Conservation (phyloP, 768 basidiomycete species). For the Collybiopsis confluens region DNA sequence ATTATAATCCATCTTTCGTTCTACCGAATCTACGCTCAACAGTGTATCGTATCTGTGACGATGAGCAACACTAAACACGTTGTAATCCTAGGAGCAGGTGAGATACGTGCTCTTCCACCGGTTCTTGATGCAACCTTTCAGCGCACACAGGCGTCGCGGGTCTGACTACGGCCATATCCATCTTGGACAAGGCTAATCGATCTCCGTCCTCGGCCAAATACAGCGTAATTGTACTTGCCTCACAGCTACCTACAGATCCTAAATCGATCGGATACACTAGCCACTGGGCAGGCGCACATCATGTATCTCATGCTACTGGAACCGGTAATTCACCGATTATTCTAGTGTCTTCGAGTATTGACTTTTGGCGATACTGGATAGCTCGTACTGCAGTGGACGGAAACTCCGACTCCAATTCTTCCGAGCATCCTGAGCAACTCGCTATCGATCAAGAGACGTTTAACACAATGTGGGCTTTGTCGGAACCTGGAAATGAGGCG, state of each 20-base stretch:
- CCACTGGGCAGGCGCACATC: constrained; percentile 62
- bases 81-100: constrained; percentile 5
- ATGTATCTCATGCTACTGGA: constrained; percentile 43
- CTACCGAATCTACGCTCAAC: no score
- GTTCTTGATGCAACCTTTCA: background rate
- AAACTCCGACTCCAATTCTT: background rate
- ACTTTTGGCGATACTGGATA: no score
- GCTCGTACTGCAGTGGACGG: background rate
- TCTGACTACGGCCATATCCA: constrained; percentile 46
- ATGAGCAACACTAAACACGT: background rate
- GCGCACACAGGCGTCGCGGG: constrained; percentile 46
- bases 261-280: constrained; percentile 49
- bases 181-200: constrained; percentile 40
- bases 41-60: no score
- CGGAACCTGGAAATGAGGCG: constrained; percentile 32
- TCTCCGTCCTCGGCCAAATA: constrained; percentile 28
- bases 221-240: constrained; percentile 47
- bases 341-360: no score
- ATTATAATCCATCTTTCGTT: no score
- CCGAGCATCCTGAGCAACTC: constrained; percentile 24
- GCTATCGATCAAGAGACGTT: constrained; percentile 51
- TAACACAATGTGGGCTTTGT: constrained; percentile 47
- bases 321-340: constrained; percentile 27
- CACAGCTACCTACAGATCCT: constrained; percentile 46
- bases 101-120: background rate